Base-by-base conservation (phyloP, 2,329 filamentous ascomycete genomes). In the Eurotiales sp. region DNA sequence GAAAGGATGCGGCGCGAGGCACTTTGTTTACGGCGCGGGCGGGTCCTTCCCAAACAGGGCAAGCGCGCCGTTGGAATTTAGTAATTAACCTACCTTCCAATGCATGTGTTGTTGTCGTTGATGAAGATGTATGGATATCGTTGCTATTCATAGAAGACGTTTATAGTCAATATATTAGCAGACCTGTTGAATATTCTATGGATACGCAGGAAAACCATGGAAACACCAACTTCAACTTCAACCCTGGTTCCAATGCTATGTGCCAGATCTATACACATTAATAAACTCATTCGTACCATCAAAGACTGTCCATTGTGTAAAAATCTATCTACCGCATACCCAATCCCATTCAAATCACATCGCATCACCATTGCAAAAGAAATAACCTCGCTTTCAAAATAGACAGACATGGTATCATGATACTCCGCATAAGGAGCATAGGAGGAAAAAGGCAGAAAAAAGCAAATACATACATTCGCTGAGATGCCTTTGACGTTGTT, bases 11-110 rank as follows among this genome's bases (percentile, higher is more conserved):
- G n/a, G n/a, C 14, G 44, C 43, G 50, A 37, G 29, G 27, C 21
- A 27, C 27, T 29, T 49, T 49, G 51, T 53, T 53, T 53, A 53
- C 46, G 8, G 36, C n/a, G 22, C 22, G 25, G 37, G 51, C 30
- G 45, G 40, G 41, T 37, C 40, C 30, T 43, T 44, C 51, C 51
- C 45, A 14, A 49, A 44, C 29, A 42, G 23, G 14, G 19, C 37
- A 36, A 37, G 39, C 32, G 23, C 29, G 41, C 46, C 29, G 36
- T 40, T 46, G 37, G 30, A 11, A 32, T 1, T 1, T 14, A 8
- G 10, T 32, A 8, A 17, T 8, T 7, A 46, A 39, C 21, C 32
- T 34, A 15, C 39, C 21, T 37, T 21, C 36, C 36, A 27, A 22
- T 42, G 25, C 10, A 6, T 27, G 25, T 5, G 10, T 27, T 27